Base-by-base conservation (phyloP, 305 asterid genomes). In the Fraxinus angustifolia region DNA sequence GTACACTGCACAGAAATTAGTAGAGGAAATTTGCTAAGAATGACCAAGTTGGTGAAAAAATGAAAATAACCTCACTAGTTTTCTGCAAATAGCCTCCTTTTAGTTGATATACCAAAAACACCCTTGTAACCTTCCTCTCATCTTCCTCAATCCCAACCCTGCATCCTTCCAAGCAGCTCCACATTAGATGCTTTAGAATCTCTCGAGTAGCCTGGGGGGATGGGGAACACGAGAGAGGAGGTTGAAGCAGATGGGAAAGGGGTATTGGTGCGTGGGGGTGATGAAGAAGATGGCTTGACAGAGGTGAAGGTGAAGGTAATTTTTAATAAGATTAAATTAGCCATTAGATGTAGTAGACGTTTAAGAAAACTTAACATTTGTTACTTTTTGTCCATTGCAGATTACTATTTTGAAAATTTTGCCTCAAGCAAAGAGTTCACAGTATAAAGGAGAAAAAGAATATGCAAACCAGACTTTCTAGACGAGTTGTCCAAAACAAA, bases 1-100 rank as follows among this genome's bases (percentile, higher is more conserved):
- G 98, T 23, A 94, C 99, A 73, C 98, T 96, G 90, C 89, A 88
- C 79, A 53, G 79, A 31, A 80, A 79, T 80, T 17, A 23, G 34
- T 33, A 62, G 76, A 67, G 75, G 75, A 82, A 34, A 73, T 34
- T 23, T 28, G 36, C 28, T 26, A 40, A 38, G 26, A 26, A 67
- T 60, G 79, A 8, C 16, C 33, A 76, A 40, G 60, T n/a, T 26
- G 26, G 71, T 42, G 62, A 72, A 6, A 72, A 6, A 5, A 74
- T 48, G 65, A 70, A 16, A 38, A 50, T 60, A 19, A 62, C 71
- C 14, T 8, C 34, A 8, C 14, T 23, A 23, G 3, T 62, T 62
- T 62, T 8, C 8, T 8, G 71, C 23, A 19, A 62, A 21, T 23
- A 62, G n/a, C 33, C 14, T 3, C n/a, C 71, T 23, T 56, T 56